Conservation (phyloP, 176 grass and related monocot species). For the Musa itinerans region DNA sequence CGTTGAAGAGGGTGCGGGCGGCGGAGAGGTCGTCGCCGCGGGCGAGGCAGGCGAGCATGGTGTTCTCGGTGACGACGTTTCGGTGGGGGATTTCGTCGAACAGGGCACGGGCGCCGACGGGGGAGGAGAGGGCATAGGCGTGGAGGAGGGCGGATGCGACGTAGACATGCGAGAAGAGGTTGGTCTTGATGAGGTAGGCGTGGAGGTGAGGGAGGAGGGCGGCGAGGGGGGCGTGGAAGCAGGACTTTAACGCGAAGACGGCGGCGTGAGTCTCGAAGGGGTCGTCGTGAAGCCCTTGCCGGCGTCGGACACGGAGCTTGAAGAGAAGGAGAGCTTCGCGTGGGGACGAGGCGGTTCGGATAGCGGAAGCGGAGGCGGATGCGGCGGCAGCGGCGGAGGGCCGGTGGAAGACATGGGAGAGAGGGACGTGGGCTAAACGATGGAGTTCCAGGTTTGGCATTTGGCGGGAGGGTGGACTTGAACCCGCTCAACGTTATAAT, state of each 20-base stretch:
- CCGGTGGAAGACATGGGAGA: not conserved
- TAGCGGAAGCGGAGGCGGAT: conserved; percentile 12
- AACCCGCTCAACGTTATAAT: not conserved
- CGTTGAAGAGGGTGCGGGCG: conserved; percentile 31
- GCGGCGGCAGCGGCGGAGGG: not conserved
- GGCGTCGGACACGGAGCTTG: conserved; percentile 7
- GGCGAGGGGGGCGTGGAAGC: not conserved
- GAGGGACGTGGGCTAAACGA: not conserved
- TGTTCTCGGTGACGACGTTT: conserved; percentile 38
- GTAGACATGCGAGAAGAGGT: conserved; percentile 18
- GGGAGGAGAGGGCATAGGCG: conserved; percentile 22
- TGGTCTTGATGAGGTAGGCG: conserved; percentile 13
- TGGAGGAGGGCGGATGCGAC: conserved; percentile 42
- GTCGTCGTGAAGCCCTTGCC: conserved; percentile 5
- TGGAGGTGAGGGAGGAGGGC: conserved; percentile 13
- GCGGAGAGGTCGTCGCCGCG: conserved; percentile 25
- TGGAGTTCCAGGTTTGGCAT: not conserved
- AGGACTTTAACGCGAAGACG: conserved; percentile 29
- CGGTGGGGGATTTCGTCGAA: conserved; percentile 42
- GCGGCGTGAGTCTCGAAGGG: conserved; percentile 23
- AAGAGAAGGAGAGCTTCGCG: conserved; percentile 14
- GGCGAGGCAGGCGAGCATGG: conserved; percentile 35
- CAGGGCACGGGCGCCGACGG: conserved; percentile 21
- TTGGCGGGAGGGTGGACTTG: not conserved
- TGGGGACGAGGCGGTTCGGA: conserved; percentile 8